Evolutionary conservation across 108 stramenopile species (phyloP).

Genomic region (Pelagomonas calceolata): DNA sequence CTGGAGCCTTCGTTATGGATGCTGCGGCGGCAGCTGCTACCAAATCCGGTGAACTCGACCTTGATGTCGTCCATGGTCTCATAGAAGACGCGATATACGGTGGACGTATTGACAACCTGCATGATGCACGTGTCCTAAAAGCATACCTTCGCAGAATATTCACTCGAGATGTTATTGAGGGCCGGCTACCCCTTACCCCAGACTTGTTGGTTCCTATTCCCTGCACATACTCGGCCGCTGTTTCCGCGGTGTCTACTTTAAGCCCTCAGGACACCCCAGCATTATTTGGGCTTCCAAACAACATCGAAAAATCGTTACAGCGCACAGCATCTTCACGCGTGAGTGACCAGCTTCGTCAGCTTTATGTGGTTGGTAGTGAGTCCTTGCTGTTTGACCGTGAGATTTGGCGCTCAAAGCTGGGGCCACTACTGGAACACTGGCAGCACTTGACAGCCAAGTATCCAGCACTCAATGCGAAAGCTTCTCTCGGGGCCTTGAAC

Average conservation of each 20-base stretch:
- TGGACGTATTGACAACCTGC: constrained; percentile 45
- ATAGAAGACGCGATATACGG: constrained; percentile 52
- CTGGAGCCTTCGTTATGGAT: constrained; percentile 31
- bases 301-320: constrained; percentile 44
- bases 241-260: constrained; percentile 15
- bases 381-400: constrained; percentile 24
- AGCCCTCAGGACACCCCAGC: constrained; percentile 36
- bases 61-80: constrained; percentile 37
- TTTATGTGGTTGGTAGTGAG: constrained; percentile 4
- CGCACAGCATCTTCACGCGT: constrained; percentile 21
- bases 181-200: constrained; percentile 13
- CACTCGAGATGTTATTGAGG: constrained; percentile 22
- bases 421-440: constrained; percentile 37
- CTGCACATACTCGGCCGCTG: constrained; percentile 17
- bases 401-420: constrained; percentile 26
- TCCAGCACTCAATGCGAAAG: background rate
- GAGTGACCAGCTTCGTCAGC: constrained; percentile 11
- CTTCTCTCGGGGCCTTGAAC: constrained; percentile 1
- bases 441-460: constrained; percentile 13
- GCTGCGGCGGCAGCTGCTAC: constrained; percentile 13
- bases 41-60: constrained; percentile 24
- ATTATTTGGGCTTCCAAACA: constrained; percentile 40
- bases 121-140: constrained; percentile 37
- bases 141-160: constrained; percentile 34
- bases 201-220: constrained; percentile 22